These are phyloP conservation scores for Peronosclerospora sorghi DNA, from an alignment of 352 stramenopile species.

Conservation along the genomic window DNA sequence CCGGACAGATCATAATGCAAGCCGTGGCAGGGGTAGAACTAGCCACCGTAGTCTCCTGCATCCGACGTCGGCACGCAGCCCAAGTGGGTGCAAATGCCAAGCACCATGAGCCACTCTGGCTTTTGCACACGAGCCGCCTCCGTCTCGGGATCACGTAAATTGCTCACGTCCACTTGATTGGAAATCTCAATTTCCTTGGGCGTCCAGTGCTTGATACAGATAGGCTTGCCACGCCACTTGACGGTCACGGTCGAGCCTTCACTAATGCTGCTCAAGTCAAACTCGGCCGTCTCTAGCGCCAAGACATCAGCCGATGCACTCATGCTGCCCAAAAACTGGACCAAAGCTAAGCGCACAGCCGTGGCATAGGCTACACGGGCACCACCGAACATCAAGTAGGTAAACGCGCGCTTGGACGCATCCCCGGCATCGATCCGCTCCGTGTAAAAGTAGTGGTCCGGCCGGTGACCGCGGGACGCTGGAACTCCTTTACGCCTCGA, in stretches of 20 bases:
- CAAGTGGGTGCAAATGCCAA: slow-evolving; percentile 99
- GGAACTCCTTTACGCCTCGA: too few relatives aligned
- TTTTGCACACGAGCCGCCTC: slow-evolving; percentile 92
- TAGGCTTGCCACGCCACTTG: slow-evolving; percentile 99
- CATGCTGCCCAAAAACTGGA: slow-evolving; percentile 95
- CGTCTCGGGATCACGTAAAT: slow-evolving; percentile 93
- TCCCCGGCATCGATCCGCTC: slow-evolving; percentile 63
- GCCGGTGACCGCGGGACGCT: too few relatives aligned
- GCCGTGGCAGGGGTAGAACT: slow-evolving; percentile 99
- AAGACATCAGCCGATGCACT: slow-evolving; percentile 95
- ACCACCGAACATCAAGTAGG: slow-evolving; percentile 97
- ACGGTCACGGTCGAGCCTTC: slow-evolving; percentile 84
- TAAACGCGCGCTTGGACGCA: slow-evolving; percentile 95
- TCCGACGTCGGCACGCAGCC: slow-evolving; percentile 97
- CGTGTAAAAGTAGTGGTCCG: slow-evolving; percentile 82
- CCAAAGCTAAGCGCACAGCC: slow-evolving; percentile 87
- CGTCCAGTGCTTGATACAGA: slow-evolving; percentile 98
- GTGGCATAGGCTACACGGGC: slow-evolving; percentile 97
- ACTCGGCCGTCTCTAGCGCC: slow-evolving; percentile 95
- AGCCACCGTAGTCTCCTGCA: slow-evolving; percentile 96
- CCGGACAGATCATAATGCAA: slow-evolving; percentile 98
- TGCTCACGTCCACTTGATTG: slow-evolving; percentile 84
- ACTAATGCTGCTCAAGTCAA: slow-evolving; percentile 91
- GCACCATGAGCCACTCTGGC: slow-evolving; percentile 95
- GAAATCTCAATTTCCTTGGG: slow-evolving; percentile 92